phyloP scores from a whole-genome alignment of 2,329 filamentous ascomycete species.

The Metarhizium anisopliae region DNA sequence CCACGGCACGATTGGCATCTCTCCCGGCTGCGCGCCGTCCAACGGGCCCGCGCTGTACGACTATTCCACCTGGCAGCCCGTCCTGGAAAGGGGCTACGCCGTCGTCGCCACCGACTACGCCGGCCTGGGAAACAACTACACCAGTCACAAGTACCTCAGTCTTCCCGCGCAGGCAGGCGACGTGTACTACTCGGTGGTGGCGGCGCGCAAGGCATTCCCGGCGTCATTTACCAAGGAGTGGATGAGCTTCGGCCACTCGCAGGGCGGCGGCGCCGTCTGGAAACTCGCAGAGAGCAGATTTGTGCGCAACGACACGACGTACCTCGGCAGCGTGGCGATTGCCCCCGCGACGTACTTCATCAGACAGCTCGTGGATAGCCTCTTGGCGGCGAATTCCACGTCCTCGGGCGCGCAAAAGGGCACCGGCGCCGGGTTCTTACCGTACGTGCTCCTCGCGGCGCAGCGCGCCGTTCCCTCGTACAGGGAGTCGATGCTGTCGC shows the following conservation, averaged over 20 bases:
- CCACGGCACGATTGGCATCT: slow-evolving; percentile 10
- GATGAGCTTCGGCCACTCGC: slow-evolving; percentile 10
- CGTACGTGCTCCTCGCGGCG: slow-evolving; percentile 3
- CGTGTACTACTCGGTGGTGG: slow-evolving; percentile 9
- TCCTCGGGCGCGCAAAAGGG: neutral
- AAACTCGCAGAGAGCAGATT: slow-evolving; percentile 11
- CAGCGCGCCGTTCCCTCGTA: slow-evolving; percentile 2
- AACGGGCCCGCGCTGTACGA: slow-evolving; percentile 5
- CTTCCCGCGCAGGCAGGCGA: slow-evolving; percentile 8
- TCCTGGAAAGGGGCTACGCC: slow-evolving; percentile 8
- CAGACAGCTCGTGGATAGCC: neutral
- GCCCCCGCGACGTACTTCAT: slow-evolving; percentile 5
- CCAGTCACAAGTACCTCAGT: slow-evolving; percentile 11
- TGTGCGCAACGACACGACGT: slow-evolving; percentile 5
- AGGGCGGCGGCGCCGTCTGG: slow-evolving; percentile 13
- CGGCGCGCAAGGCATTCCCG: slow-evolving; percentile 5
- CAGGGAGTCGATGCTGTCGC: slow-evolving; percentile 1
- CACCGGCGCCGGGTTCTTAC: slow-evolving; percentile 2
- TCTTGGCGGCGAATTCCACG: neutral
- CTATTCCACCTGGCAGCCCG: slow-evolving; percentile 8
- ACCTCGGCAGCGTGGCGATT: slow-evolving; percentile 10
- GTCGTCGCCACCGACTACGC: slow-evolving; percentile 14
- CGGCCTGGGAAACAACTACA: slow-evolving; percentile 13
- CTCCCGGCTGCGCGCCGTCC: slow-evolving; percentile 7
- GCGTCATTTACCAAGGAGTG: slow-evolving; percentile 5